Base-by-base conservation (phyloP, 2,329 filamentous ascomycete genomes). In the Chrysosporium queenslandicum region DNA sequence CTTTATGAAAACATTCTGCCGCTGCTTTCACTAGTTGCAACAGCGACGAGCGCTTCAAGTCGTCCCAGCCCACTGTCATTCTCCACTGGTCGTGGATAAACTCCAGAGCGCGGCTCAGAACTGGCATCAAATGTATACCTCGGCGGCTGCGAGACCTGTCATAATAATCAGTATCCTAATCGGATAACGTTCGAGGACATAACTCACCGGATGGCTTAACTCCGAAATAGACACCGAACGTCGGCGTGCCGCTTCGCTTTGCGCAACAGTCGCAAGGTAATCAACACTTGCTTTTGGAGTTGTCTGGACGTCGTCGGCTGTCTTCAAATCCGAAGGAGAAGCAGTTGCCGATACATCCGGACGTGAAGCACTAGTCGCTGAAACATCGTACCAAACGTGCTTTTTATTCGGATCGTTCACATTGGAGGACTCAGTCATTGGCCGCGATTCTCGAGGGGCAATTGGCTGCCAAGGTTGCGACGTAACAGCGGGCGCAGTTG, bases 41-140 rank as follows among this genome's bases (percentile, higher is more conserved):
- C 73, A 21, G 73, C 73, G 37, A 75, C 73, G 43, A 76, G 67
- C 46, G 72, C 73, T 56, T 76, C 73, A n/a, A 76, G 63, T 20
- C 72, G 66, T 41, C 70, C 71, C 69, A 75, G 71, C 23, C 69
- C 70, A 34, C 34, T 42, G 32, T 54, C 55, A 53, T 51, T 50
- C 2, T n/a, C 23, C 1, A 18, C 27, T 12, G 37, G 14, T 21
- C 30, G 34, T 23, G 32, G 23, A 34, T 34, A 36, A 37, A 27
- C 16, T 18, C 37, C 46, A 14, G 34, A 40, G 21, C 37, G 46
- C 9, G 46, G 46, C 36, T 49, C 37, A 30, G 47, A 46, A 18
- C 29, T 36, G n/a, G 16, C 29, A 53, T 47, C 45, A 37, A 47
- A 47, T 3, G 32, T 37, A 18, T 36, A 36, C 14, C 27, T 47